phyloP scores from a whole-genome alignment of 306 rosid genomes.

The Hippophae rhamnoides region DNA sequence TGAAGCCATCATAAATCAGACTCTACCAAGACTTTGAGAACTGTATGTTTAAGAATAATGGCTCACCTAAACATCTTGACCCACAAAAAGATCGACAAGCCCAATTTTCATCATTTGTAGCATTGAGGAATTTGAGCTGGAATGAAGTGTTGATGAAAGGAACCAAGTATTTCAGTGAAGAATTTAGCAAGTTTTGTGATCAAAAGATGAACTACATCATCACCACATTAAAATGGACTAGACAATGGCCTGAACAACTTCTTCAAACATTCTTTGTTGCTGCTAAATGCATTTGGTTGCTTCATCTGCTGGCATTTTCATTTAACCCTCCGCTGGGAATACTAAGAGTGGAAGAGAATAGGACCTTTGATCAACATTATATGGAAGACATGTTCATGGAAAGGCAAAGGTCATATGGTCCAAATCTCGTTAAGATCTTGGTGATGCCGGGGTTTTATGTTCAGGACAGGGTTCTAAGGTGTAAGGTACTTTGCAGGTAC shows the following conservation, averaged over 20 bases:
- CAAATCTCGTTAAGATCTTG: constrained; percentile 79
- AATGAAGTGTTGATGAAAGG: constrained; percentile 86
- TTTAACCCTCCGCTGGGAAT: constrained; percentile 60
- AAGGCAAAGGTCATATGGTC: constrained; percentile 58
- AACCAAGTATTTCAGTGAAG: constrained; percentile 80
- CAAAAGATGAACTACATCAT: constrained; percentile 89
- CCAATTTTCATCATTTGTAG: constrained; percentile 62
- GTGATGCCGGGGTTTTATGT: constrained; percentile 93
- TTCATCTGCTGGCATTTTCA: constrained; percentile 84
- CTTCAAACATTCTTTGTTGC: constrained; percentile 91
- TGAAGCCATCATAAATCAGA: constrained; percentile 72
- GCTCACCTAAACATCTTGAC: constrained; percentile 60
- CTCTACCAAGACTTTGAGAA: constrained; percentile 85
- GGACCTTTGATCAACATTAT: constrained; percentile 52
- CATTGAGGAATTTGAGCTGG: constrained; percentile 84
- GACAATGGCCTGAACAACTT: constrained; percentile 88
- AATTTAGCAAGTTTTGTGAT: constrained; percentile 85
- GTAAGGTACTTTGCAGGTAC: constrained; percentile 89
- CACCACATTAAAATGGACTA: constrained; percentile 60
- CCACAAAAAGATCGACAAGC: constrained; percentile 64
- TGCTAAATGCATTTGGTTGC: constrained; percentile 86
- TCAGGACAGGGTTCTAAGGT: constrained; percentile 66
- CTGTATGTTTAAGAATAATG: constrained; percentile 71
- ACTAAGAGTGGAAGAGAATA: constrained; percentile 73
- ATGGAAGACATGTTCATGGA: constrained; percentile 86